These are phyloP conservation scores for Trypanosoma scelopori DNA, from an alignment of 208 protist genomes.

Conservation along the genomic window DNA sequence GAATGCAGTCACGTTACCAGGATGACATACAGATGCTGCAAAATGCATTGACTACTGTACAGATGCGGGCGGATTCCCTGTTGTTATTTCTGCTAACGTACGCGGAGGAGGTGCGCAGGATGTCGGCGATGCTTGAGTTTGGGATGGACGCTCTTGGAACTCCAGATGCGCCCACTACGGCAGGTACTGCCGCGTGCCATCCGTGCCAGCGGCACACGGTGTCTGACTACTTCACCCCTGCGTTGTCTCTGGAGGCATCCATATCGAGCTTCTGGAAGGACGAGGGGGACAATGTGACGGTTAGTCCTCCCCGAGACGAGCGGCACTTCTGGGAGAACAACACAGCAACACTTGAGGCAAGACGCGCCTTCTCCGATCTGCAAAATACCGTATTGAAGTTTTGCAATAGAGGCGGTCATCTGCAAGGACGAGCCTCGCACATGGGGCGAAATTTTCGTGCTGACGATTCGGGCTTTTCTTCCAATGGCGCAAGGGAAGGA, in stretches of 20 bases:
- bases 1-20: constrained; percentile 12
- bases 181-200: not conserved
- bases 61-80: constrained; percentile 21
- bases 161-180: not conserved
- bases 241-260: not conserved
- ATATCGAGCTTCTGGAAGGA: not conserved
- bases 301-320: not conserved
- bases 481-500: not conserved
- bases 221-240: constrained; percentile 17
- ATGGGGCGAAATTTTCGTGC: too few species aligned
- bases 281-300: not conserved
- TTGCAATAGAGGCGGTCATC: not conserved
- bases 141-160: constrained; percentile 5
- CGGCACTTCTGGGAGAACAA: constrained; percentile 16
- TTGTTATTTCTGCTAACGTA: constrained; percentile 30
- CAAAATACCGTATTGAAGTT: constrained; percentile 5
- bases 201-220: constrained; percentile 9
- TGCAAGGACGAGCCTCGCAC: not conserved
- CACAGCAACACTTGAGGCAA: constrained; percentile 11
- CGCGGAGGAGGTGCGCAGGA: constrained; percentile 11
- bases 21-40: constrained; percentile 22
- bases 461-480: not conserved
- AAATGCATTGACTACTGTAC: constrained; percentile 25
- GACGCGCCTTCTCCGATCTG: constrained; percentile 14
- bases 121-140: constrained; percentile 1